Evolutionary conservation across 495 filamentous ascomycete species (phyloP).

Genomic region (Chaetomium cochliodes): DNA sequence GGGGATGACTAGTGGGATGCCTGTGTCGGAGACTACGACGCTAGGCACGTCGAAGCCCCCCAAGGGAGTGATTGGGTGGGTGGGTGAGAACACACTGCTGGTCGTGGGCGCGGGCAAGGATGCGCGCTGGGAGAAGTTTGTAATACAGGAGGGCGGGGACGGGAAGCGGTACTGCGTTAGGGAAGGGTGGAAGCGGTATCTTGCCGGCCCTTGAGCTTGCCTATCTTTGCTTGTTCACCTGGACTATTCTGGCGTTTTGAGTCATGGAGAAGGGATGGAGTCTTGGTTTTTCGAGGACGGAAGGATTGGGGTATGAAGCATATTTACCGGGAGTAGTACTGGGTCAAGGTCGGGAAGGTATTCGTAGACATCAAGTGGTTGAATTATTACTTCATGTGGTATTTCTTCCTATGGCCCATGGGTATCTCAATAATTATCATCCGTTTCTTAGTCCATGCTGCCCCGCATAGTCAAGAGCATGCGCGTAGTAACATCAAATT

Average conservation of each 20-base stretch:
- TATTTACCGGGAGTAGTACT: background rate
- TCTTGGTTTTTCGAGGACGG: background rate
- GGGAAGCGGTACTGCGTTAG: slow-evolving; percentile 60
- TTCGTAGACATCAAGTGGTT: slow-evolving; percentile 14
- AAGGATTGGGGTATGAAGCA: background rate
- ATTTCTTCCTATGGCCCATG: background rate
- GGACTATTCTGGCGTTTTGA: background rate
- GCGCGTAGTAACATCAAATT: background rate
- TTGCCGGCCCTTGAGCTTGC: slow-evolving; percentile 41
- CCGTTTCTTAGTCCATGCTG: background rate
- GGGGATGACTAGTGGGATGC: slow-evolving; percentile 1
- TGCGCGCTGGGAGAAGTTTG: slow-evolving; percentile 81
- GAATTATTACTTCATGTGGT: background rate
- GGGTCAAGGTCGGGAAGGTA: background rate
- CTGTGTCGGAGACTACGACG: slow-evolving; percentile 39
- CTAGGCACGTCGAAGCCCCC: slow-evolving; percentile 55
- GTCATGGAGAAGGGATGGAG: background rate
- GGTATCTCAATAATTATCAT: slow-evolving; percentile 11
- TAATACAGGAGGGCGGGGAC: slow-evolving; percentile 61
- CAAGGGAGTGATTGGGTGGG: slow-evolving; percentile 79
- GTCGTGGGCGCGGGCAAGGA: slow-evolving; percentile 81
- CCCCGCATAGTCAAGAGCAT: too few species aligned
- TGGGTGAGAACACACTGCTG: slow-evolving; percentile 62
- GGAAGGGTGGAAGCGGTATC: slow-evolving; percentile 81
- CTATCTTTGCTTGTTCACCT: background rate